These are phyloP conservation scores for Pharnaceum exiguum DNA, from an alignment of 148 eudicot species.

Conservation along the genomic window DNA sequence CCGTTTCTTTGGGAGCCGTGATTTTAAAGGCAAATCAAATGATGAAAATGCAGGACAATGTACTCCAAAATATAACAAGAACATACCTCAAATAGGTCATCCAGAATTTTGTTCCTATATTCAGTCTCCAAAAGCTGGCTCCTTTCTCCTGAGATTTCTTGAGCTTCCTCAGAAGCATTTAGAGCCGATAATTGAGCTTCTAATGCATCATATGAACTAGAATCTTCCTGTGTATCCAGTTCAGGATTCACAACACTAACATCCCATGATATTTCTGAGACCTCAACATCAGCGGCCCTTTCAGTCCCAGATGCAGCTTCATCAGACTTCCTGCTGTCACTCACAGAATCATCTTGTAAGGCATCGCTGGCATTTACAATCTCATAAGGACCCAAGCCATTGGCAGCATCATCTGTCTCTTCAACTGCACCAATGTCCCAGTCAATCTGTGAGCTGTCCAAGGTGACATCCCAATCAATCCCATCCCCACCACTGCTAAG, in stretches of 20 bases:
- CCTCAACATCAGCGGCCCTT: conserved; percentile 32
- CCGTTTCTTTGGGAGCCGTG: background rate
- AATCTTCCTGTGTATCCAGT: conserved; percentile 34
- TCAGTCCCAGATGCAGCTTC: conserved; percentile 26
- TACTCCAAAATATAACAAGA: background rate
- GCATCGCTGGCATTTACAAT: conserved; percentile 78
- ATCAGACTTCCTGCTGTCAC: conserved; percentile 34
- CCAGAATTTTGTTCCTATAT: conserved; percentile 80
- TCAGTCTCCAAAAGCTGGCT: conserved; percentile 89
- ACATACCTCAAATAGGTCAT: conserved; percentile 89
- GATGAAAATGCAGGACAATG: background rate
- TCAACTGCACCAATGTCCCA: conserved; percentile 90
- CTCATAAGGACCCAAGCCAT: conserved; percentile 92
- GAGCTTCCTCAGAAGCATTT: conserved; percentile 29
- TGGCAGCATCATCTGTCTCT: conserved; percentile 65
- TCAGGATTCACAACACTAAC: conserved; percentile 68
- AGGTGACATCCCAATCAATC: conserved; percentile 92
- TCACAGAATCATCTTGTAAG: conserved; percentile 35
- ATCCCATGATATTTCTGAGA: conserved; percentile 78
- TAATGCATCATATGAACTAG: conserved; percentile 22
- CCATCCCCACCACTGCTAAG: conserved; percentile 34
- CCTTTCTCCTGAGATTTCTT: conserved; percentile 37
- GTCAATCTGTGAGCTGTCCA: conserved; percentile 89
- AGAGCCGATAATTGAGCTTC: conserved; percentile 31
- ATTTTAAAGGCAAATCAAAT: background rate